Conservation (phyloP, 768 basidiomycete species). For the Dictyophora rubrovolvata region DNA sequence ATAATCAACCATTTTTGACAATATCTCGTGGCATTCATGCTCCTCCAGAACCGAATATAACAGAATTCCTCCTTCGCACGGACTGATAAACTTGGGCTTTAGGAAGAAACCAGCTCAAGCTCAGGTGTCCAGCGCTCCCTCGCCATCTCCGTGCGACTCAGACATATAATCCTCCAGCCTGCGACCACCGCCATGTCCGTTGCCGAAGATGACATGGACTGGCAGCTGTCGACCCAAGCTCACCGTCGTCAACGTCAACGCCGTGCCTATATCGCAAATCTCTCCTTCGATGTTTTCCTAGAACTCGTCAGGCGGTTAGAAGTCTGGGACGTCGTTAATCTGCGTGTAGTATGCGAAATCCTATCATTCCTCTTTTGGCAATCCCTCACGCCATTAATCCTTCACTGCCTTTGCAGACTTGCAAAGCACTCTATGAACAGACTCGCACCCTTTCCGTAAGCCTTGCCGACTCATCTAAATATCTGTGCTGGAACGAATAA, state of each 20-base stretch:
- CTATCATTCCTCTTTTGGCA: constrained; percentile 1
- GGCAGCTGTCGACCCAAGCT: neutral
- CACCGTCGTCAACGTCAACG: neutral
- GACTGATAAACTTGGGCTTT: neutral
- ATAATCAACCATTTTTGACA: constrained; percentile 1
- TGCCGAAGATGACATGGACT: constrained; percentile 8
- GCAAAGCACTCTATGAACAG: neutral
- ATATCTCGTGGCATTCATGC: constrained; percentile 9
- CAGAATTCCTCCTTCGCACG: constrained; percentile 5
- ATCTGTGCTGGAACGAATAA: too few relatives aligned
- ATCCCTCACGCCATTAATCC: neutral
- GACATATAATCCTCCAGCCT: neutral
- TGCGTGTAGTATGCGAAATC: constrained; percentile 6
- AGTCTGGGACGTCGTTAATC: constrained; percentile 2
- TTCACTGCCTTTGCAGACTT: neutral
- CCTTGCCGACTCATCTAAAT: too few relatives aligned
- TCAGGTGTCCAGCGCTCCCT: neutral
- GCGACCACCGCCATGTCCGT: constrained; percentile 1
- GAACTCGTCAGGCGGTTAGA: constrained; percentile 4
- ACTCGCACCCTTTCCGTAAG: constrained; percentile 1
- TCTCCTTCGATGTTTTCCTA: constrained; percentile 8
- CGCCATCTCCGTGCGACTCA: neutral
- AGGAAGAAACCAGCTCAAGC: too few relatives aligned
- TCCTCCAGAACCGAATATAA: constrained; percentile 1
- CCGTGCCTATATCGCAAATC: neutral